Evolutionary conservation across 805 yeast genomes (phyloP), one percentile per base, ranked within the genome.

Genomic region (Hanseniaspora guilliermondii): DNA sequence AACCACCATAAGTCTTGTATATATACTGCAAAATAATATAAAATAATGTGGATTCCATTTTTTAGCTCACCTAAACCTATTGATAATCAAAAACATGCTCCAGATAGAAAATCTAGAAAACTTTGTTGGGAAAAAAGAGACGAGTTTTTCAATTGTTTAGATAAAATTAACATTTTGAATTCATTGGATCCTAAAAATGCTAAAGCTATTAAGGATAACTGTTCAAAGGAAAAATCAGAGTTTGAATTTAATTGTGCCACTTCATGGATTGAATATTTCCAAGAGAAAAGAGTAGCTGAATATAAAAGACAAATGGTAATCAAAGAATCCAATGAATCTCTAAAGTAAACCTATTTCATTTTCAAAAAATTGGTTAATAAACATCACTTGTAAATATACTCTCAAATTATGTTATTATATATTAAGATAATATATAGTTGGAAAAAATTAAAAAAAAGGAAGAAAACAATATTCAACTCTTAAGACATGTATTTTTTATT

Each of bases 101-200:
- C 84, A 36, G 78, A 79, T 64, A 79, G 89, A 62, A 69, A 78
- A 27, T 78, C 81, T 60, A 77, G 97, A 59, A 76, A 79, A 63
- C 71, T 73, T 57, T 91, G 98, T 71, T 93, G 97, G 97, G 91
- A 82, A 49, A 74, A 91, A 7, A 77, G 98, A 57, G 98, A 91
- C 63, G 61, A 62, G 40, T 88, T 77, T 64, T 87, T 87, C 62
- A 74, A 69, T 8, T 91, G 98, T 66, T 73, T 91, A 48, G 86
- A 84, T 60, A 72, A 69, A 47, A 76, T 83, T 61, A 70, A 76
- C 17, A 81, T 91, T 53, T 78, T 77, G 8, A 85, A 85, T 65
- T 85, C 95, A 19, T 69, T 82, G 53, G 86, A 80, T 57, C 75
- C 78, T 9, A 71, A 73, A 52, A 67, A 70, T 52, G 71, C 72